phyloP scores from a whole-genome alignment of 2,329 filamentous ascomycete species.

The Trichoderma brevicompactum region DNA sequence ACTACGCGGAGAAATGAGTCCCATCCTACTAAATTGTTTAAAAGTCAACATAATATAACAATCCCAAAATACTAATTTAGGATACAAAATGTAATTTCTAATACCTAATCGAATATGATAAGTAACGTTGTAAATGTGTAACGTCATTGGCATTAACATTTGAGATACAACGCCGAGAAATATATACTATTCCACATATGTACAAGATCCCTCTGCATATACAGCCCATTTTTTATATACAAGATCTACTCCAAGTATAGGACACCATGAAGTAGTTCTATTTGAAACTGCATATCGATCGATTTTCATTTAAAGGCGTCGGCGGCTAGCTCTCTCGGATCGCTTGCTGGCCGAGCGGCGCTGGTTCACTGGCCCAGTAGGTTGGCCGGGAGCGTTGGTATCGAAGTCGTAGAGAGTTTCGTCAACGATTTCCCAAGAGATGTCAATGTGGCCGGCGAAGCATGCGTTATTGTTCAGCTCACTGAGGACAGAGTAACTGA shows the following conservation, averaged over 20 bases:
- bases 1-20: too few species aligned
- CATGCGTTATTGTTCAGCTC: constrained; percentile 29
- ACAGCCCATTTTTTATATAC: neutral
- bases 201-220: neutral
- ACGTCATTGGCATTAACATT: neutral
- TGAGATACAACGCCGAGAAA: neutral
- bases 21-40: too few species aligned
- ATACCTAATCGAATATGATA: neutral
- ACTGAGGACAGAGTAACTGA: constrained; percentile 28
- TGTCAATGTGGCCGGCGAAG: constrained; percentile 29
- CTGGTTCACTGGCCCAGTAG: constrained; percentile 16
- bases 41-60: too few species aligned
- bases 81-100: neutral
- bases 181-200: constrained; percentile 5
- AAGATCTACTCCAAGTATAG: neutral
- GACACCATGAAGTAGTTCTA: neutral
- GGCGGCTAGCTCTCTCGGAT: neutral
- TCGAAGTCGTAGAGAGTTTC: constrained; percentile 32
- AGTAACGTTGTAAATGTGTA: neutral
- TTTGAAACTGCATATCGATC: too few species aligned
- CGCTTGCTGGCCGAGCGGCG: neutral
- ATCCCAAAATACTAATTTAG: too few species aligned
- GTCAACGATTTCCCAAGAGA: constrained; percentile 31
- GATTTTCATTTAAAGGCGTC: neutral
- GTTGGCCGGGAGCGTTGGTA: constrained; percentile 23